Base-by-base conservation (phyloP, 192 early-diverging fungal species). In the Linnemannia schmuckeri region DNA sequence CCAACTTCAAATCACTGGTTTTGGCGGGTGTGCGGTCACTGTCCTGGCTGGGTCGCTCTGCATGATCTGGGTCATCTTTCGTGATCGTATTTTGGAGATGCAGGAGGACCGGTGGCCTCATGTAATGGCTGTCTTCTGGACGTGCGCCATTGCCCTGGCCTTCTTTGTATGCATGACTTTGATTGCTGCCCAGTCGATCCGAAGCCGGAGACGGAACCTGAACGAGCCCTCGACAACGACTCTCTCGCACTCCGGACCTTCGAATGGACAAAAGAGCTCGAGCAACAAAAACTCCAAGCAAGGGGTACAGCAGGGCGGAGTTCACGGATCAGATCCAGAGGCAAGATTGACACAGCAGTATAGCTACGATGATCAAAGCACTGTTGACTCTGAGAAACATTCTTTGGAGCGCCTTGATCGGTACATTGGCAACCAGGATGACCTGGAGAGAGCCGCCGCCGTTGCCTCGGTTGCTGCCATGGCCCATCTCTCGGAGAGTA, bases 1-100 rank as follows among this genome's bases (percentile, higher is more conserved):
- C 41, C 79, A 81, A 41, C 71, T 87, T n/a, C 85, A 81, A 54
- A 87, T 87, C 41, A 81, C 72, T 46, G 85, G 85, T 1, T 87
- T 81, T 52, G 85, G 85, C 27, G 85, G 85, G 33, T 87, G 75
- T 33, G 85, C 79, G 7, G 76, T 87, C 2, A 71, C 76, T 8
- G 49, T 78, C 47, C 54, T 87, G 17, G 85, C 79, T 6, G 85
- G 85, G 12, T 54, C 76, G 18, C 72, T 87, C 20, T 81, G 79
- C 24, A 61, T 87, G 70, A 22, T 81, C 6, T 87, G 85, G 85
- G 85, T 81, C 13, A n/a, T 78, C 2, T 81, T 74, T 72, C 81
- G 61, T 41, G 61, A 78, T 40, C n/a, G 71, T 9, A 81, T 87
- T 44, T 37, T 87, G 33, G 30, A 18, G 9, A 78, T 81, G 85